These are phyloP conservation scores for Phytopythium mirpurense DNA, from an alignment of 352 stramenopile genomes.

Conservation along the genomic window DNA sequence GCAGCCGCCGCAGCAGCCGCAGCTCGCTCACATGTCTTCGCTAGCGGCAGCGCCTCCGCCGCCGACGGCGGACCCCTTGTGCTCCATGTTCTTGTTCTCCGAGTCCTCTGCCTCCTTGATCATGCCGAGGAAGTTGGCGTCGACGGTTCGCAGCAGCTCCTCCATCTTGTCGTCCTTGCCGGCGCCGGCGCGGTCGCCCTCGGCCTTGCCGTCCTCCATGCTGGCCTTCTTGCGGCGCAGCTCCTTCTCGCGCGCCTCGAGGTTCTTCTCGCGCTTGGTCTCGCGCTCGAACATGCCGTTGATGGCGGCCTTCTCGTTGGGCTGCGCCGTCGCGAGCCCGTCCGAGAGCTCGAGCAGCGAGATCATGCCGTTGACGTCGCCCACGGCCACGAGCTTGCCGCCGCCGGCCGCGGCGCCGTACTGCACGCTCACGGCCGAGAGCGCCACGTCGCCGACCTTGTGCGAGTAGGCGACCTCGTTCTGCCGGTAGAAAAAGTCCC, in stretches of 20 bases:
- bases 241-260: conserved; percentile 89
- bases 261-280: conserved; percentile 95
- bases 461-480: conserved; percentile 97
- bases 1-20: no score
- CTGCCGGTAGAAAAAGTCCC: conserved; percentile 97
- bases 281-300: conserved; percentile 96
- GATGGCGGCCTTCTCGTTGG: conserved; percentile 94
- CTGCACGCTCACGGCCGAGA: conserved; percentile 93
- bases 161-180: conserved; percentile 93
- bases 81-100: conserved; percentile 87
- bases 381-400: conserved; percentile 93
- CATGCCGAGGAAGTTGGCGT: conserved; percentile 94
- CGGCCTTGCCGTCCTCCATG: conserved; percentile 76
- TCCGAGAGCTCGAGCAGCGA: conserved; percentile 95
- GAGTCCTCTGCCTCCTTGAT: conserved; percentile 95
- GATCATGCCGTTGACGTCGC: conserved; percentile 95
- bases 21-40: conserved; percentile 18
- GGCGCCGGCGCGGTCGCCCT: conserved; percentile 40
- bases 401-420: conserved; percentile 74
- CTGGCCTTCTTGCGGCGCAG: conserved; percentile 78
- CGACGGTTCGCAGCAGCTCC: conserved; percentile 89
- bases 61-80: conserved; percentile 45
- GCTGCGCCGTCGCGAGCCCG: conserved; percentile 85
- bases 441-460: conserved; percentile 91
- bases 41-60: conserved; percentile 20